Percentiles rank a stretch among this genome's conserved stretches.
Evolutionary conservation across 768 basidiomycete genomes (phyloP).

Genomic region (Lentinula boryana): DNA sequence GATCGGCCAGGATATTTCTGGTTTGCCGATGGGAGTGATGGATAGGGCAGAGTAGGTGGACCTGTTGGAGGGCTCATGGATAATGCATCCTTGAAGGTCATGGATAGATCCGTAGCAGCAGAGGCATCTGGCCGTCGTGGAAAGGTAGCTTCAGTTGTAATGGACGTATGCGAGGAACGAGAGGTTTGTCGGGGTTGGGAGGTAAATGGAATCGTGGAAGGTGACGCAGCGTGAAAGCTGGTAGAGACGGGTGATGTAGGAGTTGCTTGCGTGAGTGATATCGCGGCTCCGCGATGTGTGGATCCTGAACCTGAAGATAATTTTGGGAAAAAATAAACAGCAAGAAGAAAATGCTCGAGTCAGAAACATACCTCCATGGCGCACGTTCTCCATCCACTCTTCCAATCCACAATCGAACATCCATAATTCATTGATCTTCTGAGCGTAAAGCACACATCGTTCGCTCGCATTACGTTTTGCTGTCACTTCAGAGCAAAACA

Average conservation of each 20-base stretch:
- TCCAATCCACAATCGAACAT: slow-evolving; percentile 68
- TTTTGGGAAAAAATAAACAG: slow-evolving; percentile 4
- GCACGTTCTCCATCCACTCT: slow-evolving; percentile 66
- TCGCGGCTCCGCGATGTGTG: background rate
- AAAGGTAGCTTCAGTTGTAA: slow-evolving; percentile 73
- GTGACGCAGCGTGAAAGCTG: slow-evolving; percentile 16
- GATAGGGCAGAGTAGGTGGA: slow-evolving; percentile 68
- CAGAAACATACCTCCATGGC: slow-evolving; percentile 42
- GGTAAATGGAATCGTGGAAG: slow-evolving; percentile 35
- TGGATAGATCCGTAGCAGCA: slow-evolving; percentile 62
- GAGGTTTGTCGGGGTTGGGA: slow-evolving; percentile 55
- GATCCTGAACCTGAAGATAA: background rate
- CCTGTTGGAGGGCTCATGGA: slow-evolving; percentile 50
- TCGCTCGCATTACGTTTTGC: slow-evolving; percentile 52
- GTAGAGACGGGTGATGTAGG: background rate
- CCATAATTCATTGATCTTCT: slow-evolving; percentile 79
- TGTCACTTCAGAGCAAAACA: slow-evolving; percentile 65
- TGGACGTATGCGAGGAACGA: slow-evolving; percentile 52
- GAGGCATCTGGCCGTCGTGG: slow-evolving; percentile 76
- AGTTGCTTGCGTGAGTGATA: background rate
- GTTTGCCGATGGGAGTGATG: slow-evolving; percentile 46
- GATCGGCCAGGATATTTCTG: slow-evolving; percentile 25
- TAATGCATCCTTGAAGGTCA: slow-evolving; percentile 31
- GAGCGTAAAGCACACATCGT: slow-evolving; percentile 66
- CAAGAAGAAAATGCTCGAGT: background rate